These are phyloP conservation scores for Moniliophthora roreri DNA, from an alignment of 1,284 basidiomycete species.

Conservation along the genomic window DNA sequence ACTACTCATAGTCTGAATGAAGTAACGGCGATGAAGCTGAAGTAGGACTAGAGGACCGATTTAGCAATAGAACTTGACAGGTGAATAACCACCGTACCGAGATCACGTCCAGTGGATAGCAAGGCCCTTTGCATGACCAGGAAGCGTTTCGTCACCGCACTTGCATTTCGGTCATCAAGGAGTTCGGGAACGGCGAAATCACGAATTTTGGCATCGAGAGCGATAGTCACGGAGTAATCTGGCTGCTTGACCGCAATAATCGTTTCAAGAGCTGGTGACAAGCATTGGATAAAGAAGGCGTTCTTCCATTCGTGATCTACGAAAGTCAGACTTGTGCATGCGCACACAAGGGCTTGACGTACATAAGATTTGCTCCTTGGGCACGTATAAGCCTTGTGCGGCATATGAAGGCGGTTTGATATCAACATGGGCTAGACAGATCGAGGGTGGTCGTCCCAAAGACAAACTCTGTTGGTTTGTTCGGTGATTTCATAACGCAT, in stretches of 20 bases:
- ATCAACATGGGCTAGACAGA: slow-evolving; percentile 68
- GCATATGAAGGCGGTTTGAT: slow-evolving; percentile 61
- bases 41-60: slow-evolving; percentile 49
- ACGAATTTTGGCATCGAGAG: slow-evolving; percentile 60
- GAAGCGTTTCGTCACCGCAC: slow-evolving; percentile 41
- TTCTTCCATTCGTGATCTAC: slow-evolving; percentile 77
- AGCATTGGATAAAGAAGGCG: slow-evolving; percentile 62
- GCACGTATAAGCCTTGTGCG: slow-evolving; percentile 52
- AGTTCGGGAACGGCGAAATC: slow-evolving; percentile 59
- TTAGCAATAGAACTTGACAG: background rate
- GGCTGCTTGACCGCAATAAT: slow-evolving; percentile 61
- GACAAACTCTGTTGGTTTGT: slow-evolving; percentile 55
- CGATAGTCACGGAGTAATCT: slow-evolving; percentile 53
- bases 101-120: slow-evolving; percentile 64
- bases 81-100: slow-evolving; percentile 43
- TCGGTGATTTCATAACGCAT: background rate
- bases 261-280: slow-evolving; percentile 65
- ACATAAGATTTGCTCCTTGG: slow-evolving; percentile 67
- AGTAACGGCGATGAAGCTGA: slow-evolving; percentile 74
- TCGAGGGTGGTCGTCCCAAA: slow-evolving; percentile 75
- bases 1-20: slow-evolving; percentile 67
- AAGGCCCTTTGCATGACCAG: slow-evolving; percentile 71
- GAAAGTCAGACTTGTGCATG: background rate
- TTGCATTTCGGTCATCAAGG: slow-evolving; percentile 42
- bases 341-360: slow-evolving; percentile 28